A percentile compares a stretch with the other conserved stretches of the same genome.
These are phyloP conservation scores for Fennellomyces sp. DNA, from an alignment of 371 early-diverging fungal species.

Conservation along the genomic window DNA sequence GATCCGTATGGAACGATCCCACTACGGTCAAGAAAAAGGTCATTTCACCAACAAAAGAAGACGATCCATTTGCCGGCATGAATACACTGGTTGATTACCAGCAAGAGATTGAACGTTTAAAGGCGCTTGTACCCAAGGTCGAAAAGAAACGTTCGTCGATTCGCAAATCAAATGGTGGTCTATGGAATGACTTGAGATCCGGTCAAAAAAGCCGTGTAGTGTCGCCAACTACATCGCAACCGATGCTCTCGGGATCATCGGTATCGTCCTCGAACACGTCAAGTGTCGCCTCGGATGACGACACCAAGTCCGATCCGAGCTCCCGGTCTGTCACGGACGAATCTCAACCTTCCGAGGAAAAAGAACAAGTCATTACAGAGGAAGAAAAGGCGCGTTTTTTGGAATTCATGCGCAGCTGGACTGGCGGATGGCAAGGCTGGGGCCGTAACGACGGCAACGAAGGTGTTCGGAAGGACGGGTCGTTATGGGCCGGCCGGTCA, in stretches of 20 bases:
- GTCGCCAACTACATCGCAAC: background rate
- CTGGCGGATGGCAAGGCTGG: constrained; percentile 45
- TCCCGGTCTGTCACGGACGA: constrained; percentile 1
- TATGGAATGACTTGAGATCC: too few relatives aligned
- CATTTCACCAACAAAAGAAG: constrained; percentile 1
- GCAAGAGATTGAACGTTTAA: constrained; percentile 47
- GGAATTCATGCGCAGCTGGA: constrained; percentile 49
- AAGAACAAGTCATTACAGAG: constrained; percentile 27
- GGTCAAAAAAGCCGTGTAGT: constrained; percentile 7
- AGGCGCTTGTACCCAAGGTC: constrained; percentile 44
- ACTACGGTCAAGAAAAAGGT: constrained; percentile 12
- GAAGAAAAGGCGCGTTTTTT: constrained; percentile 47
- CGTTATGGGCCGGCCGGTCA: constrained; percentile 36
- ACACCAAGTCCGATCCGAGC: background rate
- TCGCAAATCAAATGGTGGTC: constrained; percentile 16
- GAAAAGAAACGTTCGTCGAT: constrained; percentile 19
- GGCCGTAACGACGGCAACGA: constrained; percentile 6
- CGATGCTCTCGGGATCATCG: background rate
- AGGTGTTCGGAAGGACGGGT: constrained; percentile 16
- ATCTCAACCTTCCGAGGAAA: constrained; percentile 9
- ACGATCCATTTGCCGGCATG: constrained; percentile 55
- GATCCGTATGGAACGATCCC: constrained; percentile 21
- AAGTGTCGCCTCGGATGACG: constrained; percentile 9
- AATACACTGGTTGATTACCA: constrained; percentile 44
- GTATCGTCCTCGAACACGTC: constrained; percentile 1